Evolutionary conservation across 495 filamentous ascomycete species (phyloP), one percentile per base, ranked within the genome.

Genomic region (Podospora appendiculata): DNA sequence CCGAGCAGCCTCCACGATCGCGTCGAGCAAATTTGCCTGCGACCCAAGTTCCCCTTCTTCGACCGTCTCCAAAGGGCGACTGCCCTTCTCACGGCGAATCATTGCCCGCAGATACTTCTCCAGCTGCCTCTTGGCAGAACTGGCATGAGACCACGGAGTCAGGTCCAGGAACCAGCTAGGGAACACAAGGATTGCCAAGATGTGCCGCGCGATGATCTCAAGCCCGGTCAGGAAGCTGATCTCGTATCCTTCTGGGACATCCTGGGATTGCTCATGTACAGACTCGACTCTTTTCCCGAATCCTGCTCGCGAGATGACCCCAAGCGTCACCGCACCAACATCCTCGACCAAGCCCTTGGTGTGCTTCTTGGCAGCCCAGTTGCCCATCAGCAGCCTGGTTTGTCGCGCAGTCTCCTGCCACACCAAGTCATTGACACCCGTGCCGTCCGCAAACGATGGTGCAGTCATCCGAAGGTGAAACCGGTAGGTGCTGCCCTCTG

Each of bases 381-480:
- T 13, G 18, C 14, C 12, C 12, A n/a, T n/a, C 2, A 47, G 45
- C 19, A 13, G 45, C 16, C 45, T 34, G 13, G 54, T 58, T 32
- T 60, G 60, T n/a, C 41, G 48, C 13, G 48, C 18, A 3, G 52
- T 58, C 47, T 63, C 60, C 7, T 1, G 18, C 60, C 60, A 63
- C 35, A 61, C 55, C 9, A 63, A 51, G 7, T 55, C 50, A 33
- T 61, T 60, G 34, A 48, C 55, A 10, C 57, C 58, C 32, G 36
- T 54, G 40, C 40, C 33, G 35, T 63, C 60, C 14, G 40, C 41
- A 41, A 61, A 61, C 17, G 60, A 51, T 6, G 60, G 58, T 7
- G 58, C 48, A 0, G 58, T 58, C 35, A 63, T 58, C 13, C 60
- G 54, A 10, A 57, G 36, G 36, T 61, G 60, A 25, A 56, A 53